Base-by-base conservation (phyloP, 257 asterid genomes). In the Gentiana dahurica region DNA sequence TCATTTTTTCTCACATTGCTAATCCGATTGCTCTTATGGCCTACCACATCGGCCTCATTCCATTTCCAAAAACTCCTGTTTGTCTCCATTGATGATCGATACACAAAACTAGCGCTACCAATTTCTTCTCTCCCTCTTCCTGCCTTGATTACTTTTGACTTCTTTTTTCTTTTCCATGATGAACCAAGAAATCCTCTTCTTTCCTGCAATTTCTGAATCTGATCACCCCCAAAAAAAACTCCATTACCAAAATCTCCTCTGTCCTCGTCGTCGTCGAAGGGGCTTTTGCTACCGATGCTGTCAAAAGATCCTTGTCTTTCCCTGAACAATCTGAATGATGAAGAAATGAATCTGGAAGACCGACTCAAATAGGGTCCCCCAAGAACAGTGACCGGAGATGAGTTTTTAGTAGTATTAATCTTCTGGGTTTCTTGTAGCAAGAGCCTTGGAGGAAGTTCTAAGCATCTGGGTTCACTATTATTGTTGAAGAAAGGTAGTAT, bases 391-490 rank as follows among this genome's bases (percentile, higher is more conserved):
- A 77, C 71, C 51, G 96, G 88, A 1, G 95, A 81, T 48, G 89
- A 74, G 46, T 73, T 65, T 68, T 70, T 75, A 56, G 74, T 32
- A 3, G 24, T 15, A 15, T 41, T 41, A 41, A 41, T 41, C 9
- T 41, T 41, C 60, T 46, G 69, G 51, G 44, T 13, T 44, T 63
- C 62, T 9, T 77, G 78, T 33, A 57, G 39, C 34, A 55, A 61
- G 12, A 64, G 61, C 48, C 77, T 61, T 1, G 95, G 95, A 3
- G 94, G 95, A n/a, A 75, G 84, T n/a, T 79, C 81, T 58, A 84
- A 63, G 63, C 51, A 61, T 47, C 54, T 76, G 41, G 76, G 65
- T 39, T 15, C 24, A 15, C 24, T 15, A 15, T 15, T 15, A 15
- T 15, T 15, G 41, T 6, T 49, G 58, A 69, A 67, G 75, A 53